Evolutionary conservation across 345 rosid genomes (phyloP), one percentile per base, ranked within the genome.

Genomic region (Ceriops tagal): DNA sequence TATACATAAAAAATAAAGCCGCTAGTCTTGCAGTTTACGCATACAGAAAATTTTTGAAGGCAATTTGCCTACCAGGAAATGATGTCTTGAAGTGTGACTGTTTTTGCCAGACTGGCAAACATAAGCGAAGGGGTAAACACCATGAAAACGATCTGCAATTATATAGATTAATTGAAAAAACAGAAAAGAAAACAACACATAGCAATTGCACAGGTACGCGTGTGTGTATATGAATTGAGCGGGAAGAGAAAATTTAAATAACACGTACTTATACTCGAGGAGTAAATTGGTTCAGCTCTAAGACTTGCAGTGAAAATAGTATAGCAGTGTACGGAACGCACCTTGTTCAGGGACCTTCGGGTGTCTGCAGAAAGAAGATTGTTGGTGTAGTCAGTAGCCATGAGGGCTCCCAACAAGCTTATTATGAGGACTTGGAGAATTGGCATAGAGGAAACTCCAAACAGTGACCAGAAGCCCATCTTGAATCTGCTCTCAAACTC

Each of bases 371-470:
- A 52, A 67, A 95, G 89, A 73, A 95, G 87, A 55, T 86, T 88
- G 68, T 85, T 88, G 68, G 83, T 81, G 30, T 81, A 83, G n/a
- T 83, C 85, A 34, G 89, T 73, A 1, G 97, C 90, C 84, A 95
- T 61, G 80, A 80, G 78, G 83, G 98, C 97, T 75, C 99, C 99
- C 64, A 95, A 65, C 49, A 78, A 30, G 63, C 93, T 84, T 39
- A 92, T 85, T 39, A 90, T 21, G 8, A 95, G 85, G 58, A 95
- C 93, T 79, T 92, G 96, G 62, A 92, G 35, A 31, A 86, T 77
- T 34, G 99, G 99, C 96, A 90, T 83, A 9, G 92, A 83, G 52
- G 98, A 89, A 88, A 88, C 93, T 77, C 86, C 90, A 55, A 95
- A 77, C 66, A 92, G 80, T 24, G 96, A 78, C 93, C 84, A 95